Base-by-base conservation (phyloP, 1,284 basidiomycete species). In the Sporisorium graminicola region DNA sequence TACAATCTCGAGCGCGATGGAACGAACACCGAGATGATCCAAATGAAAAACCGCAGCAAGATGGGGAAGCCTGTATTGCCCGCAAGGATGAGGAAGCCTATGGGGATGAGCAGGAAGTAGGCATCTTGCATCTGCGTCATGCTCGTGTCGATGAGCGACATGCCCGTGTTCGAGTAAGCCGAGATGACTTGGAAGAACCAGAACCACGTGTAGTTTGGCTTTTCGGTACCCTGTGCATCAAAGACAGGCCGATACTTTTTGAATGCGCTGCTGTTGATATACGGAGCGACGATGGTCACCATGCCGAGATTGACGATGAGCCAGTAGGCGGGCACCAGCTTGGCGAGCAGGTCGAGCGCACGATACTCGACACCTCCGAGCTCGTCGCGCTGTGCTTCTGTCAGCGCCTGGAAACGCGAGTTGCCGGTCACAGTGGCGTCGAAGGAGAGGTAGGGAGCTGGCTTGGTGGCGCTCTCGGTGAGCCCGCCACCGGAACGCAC, bases 341-440 rank as follows among this genome's bases (percentile, higher is more conserved):
- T 81, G 37, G 94, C 87, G 46, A 96, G 86, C 4, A 92, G 88
- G 66, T 91, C 91, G 61, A 97, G 87, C 1, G 92, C 94, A n/a
- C 94, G 90, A 82, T 94, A 98, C 86, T 99, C 96, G 16, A 97
- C 92, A 7, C 95, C 95, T 9, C 95, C 95, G 6, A 98, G 88
- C 86, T 98, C 94, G 72, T 96, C 93, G 77, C 94, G 88, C 81
- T 98, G 92, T 59, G 94, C 92, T 37, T 90, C 89, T 0, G 92
- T 93, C 58, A 98, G 86, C 44, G 90, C 88, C 54, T 91, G 90
- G 84, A 99, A 98, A n/a, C 89, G 88, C 24, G 94, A 96, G 85
- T 98, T 98, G 58, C 92, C 77, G 12, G 80, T 68, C n/a, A 85
- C 81, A 14, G 68, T 75, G 3, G 80, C 81, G 54, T 93, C 90